Conservation (phyloP, 2,329 filamentous ascomycete genomes). For the Clathrospora elynae region DNA sequence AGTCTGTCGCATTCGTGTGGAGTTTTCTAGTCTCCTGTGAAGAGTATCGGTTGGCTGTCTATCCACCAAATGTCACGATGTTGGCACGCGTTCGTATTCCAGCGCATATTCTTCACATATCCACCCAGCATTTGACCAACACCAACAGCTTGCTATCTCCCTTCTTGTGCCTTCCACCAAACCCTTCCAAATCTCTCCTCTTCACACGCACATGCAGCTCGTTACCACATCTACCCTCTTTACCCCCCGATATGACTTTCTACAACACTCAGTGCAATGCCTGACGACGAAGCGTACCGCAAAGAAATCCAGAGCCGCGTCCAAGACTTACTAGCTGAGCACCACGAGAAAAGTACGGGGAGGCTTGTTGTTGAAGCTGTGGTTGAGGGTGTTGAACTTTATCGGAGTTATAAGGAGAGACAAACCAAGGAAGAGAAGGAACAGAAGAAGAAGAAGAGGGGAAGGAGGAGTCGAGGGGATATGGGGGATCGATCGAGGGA, state of each 20-base stretch:
- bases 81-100: not conserved
- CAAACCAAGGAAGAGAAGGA: constrained; percentile 9
- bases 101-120: constrained; percentile 5
- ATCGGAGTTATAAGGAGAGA: constrained; percentile 22
- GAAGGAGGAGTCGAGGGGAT: not conserved
- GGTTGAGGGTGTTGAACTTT: constrained; percentile 27
- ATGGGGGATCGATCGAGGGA: not conserved
- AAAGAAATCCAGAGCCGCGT: constrained; percentile 22
- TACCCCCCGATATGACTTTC: not conserved
- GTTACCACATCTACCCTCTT: no score
- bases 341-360: constrained; percentile 13
- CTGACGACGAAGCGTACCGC: constrained; percentile 17
- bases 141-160: not conserved
- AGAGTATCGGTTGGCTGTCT: no score
- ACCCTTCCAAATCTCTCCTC: not conserved
- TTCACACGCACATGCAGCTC: no score
- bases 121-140: not conserved
- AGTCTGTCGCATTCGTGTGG: no score
- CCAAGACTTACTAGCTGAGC: constrained; percentile 17
- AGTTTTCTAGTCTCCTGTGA: not conserved
- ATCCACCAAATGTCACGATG: not conserved
- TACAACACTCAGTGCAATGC: constrained; percentile 8
- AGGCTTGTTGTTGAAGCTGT: constrained; percentile 28
- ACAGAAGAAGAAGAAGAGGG: not conserved
- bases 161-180: not conserved